Base-by-base conservation (phyloP, 306 rosid species). In the Casuarina glauca region DNA sequence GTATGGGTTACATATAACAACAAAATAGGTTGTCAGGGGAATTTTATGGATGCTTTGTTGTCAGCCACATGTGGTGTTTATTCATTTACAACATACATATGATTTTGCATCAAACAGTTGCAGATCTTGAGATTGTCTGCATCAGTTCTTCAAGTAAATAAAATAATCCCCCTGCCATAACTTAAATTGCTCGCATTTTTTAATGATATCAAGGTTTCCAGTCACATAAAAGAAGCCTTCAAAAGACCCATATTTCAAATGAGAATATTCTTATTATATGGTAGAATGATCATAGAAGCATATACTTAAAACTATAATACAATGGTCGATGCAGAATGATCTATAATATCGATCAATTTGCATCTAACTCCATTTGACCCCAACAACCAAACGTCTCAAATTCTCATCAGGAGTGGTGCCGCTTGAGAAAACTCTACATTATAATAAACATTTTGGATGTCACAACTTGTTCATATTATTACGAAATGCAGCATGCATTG, bases 401-500 rank as follows among this genome's bases (percentile, higher is more conserved):
- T 60, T 4, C 52, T 49, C 54, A 69, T 70, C 67, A 46, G 42
- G n/a, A 76, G 70, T 82, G 78, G 86, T 20, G 79, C 13, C 17
- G 70, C 46, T 38, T 46, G n/a, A 39, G 61, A 76, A 60, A 32
- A 19, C n/a, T 19, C 16, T 9, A 64, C 70, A 64, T 41, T 64
- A 39, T 62, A 46, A 76, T 38, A 67, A 26, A 15, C 61, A 35
- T 54, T 53, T 51, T 64, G 44, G 35, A 53, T 64, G 46, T 76
- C 48, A 73, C 69, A 46, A 58, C 54, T 43, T 13, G 20, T 5
- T 45, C 70, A 6, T 17, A 68, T 50, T 15, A 3, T 77, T 64
- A 93, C 63, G 93, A 84, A 82, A 94, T 92, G 90, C 87, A 85
- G 62, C 97, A 94, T 42, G 98, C 98, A 83, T 92, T 94, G 15